Percentiles rank a stretch among this genome's conserved stretches.
Conservation (phyloP, 352 stramenopile species). For the Thraustochytrium sp. region DNA sequence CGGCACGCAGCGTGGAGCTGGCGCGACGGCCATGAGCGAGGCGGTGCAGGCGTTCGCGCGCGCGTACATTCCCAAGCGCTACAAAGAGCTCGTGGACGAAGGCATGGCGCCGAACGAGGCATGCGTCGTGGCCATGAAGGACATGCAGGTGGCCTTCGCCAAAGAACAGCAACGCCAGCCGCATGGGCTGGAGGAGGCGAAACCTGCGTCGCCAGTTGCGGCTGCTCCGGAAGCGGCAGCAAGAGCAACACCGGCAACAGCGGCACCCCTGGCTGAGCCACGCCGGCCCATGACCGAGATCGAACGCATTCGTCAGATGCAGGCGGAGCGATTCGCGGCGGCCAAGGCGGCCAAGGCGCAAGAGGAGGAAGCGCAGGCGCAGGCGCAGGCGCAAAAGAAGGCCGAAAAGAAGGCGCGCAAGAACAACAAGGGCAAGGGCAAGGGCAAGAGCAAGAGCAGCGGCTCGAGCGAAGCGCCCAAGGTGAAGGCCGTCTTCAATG, state of each 20-base stretch:
- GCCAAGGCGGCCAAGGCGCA: constrained; percentile 4
- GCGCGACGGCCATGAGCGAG: not conserved
- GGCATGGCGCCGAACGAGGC: constrained; percentile 22
- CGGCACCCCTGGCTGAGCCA: not conserved
- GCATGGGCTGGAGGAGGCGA: not conserved
- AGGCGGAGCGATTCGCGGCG: not conserved
- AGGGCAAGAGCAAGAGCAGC: not conserved
- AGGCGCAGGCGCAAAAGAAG: constrained; percentile 55
- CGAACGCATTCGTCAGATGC: not conserved
- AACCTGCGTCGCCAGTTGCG: not conserved
- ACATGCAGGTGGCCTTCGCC: not conserved
- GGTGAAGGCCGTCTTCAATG: constrained; percentile 29
- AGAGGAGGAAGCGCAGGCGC: constrained; percentile 51
- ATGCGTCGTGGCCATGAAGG: not conserved
- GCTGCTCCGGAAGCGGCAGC: too few relatives aligned
- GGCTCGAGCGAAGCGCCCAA: not conserved
- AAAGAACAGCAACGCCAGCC: not conserved
- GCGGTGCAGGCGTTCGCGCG: not conserved
- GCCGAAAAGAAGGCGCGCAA: constrained; percentile 52
- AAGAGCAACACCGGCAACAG: constrained; percentile 9
- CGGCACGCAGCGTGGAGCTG: not conserved
- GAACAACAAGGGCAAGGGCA: constrained; percentile 59
- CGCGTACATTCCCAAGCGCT: not conserved
- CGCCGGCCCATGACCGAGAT: not conserved
- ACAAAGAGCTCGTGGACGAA: not conserved